A percentile compares a stretch with the other conserved stretches of the same genome.
Conservation (phyloP, 345 rosid genomes). For the Barbarea vulgaris region DNA sequence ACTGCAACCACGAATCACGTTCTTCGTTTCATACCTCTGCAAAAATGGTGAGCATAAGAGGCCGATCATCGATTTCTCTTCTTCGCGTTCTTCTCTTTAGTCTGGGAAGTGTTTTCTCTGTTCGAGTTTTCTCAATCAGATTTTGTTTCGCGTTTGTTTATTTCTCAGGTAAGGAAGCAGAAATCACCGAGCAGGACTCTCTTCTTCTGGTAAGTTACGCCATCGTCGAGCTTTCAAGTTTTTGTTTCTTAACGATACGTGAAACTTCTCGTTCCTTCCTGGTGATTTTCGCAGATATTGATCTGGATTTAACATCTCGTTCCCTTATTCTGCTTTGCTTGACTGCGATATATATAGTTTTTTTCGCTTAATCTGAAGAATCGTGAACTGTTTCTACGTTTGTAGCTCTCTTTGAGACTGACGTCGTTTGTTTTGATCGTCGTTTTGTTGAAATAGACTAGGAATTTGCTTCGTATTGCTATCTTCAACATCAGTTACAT, state of each 20-base stretch:
- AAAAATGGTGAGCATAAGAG: constrained; percentile 55
- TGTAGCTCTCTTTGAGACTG: constrained; percentile 6
- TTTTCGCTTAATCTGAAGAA: background rate
- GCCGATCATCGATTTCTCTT: constrained; percentile 16
- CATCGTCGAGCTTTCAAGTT: constrained; percentile 11
- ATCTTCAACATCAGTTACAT: constrained; percentile 96
- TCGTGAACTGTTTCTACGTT: constrained; percentile 16
- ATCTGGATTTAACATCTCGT: background rate
- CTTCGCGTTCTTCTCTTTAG: constrained; percentile 11
- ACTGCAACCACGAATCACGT: background rate
- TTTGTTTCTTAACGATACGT: background rate
- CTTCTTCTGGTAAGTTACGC: constrained; percentile 75
- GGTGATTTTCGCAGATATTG: background rate
- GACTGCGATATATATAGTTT: background rate
- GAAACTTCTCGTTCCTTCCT: constrained; percentile 7
- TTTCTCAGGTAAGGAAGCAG: constrained; percentile 79
- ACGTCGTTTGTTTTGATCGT: constrained; percentile 15
- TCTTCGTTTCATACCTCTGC: constrained; percentile 26
- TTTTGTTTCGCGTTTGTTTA: background rate
- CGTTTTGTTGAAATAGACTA: constrained; percentile 52
- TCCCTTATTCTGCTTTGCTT: background rate
- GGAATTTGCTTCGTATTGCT: constrained; percentile 92
- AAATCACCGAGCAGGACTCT: constrained; percentile 98
- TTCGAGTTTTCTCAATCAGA: constrained; percentile 8
- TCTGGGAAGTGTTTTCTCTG: background rate